phyloP scores from a whole-genome alignment of 305 asterid species.

The Solanum hybrid region DNA sequence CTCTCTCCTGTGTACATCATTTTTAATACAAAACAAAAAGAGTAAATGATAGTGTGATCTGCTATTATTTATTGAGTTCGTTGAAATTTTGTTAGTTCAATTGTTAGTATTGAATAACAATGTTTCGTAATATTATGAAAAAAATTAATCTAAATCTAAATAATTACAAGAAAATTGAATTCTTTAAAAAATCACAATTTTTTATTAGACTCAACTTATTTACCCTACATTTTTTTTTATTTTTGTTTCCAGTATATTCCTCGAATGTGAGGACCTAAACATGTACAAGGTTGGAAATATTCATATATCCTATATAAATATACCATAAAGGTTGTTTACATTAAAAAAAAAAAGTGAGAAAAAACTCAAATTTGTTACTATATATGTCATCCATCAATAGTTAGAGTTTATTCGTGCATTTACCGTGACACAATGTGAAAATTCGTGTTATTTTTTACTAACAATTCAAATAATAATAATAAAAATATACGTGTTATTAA shows the following conservation, averaged over 20 bases:
- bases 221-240: background rate
- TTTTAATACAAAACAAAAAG: too few relatives aligned
- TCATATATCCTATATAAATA: too few relatives aligned
- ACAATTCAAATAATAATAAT: too few relatives aligned
- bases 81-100: too few relatives aligned
- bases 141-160: background rate
- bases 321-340: background rate
- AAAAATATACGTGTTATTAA: too few relatives aligned
- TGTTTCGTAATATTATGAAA: too few relatives aligned
- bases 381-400: background rate
- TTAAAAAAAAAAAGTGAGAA: background rate
- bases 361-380: background rate
- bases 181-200: background rate
- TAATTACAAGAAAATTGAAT: background rate
- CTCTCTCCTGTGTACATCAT: background rate
- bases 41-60: too few relatives aligned
- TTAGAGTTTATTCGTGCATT: background rate
- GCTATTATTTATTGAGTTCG: too few relatives aligned
- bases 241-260: background rate
- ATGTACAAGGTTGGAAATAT: background rate
- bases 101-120: too few relatives aligned
- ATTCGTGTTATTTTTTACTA: too few relatives aligned
- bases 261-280: background rate
- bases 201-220: background rate
- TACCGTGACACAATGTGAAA: background rate